Evolutionary conservation across 345 rosid genomes (phyloP).

Genomic region (Syzygium grande): DNA sequence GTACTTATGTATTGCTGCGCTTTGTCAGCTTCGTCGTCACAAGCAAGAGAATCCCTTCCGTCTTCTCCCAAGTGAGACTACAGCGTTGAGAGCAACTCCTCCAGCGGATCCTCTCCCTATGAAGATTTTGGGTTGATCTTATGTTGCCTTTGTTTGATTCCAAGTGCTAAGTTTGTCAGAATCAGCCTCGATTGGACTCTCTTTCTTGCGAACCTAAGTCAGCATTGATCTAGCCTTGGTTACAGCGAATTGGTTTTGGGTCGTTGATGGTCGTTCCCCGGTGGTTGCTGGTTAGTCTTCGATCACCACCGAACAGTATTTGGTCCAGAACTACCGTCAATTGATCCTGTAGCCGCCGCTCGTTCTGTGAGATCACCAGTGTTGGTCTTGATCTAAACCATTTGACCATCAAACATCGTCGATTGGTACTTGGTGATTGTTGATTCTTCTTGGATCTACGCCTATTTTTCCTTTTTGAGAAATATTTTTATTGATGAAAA

Average conservation of each 20-base stretch:
- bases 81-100: constrained; percentile 66
- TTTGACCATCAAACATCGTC: not conserved
- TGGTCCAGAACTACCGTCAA: not conserved
- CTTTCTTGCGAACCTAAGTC: not conserved
- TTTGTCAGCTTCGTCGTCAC: constrained; percentile 67
- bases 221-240: not conserved
- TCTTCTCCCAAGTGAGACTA: constrained; percentile 74
- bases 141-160: not conserved
- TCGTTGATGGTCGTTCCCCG: not conserved
- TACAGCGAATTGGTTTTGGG: not conserved
- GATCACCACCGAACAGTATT: not conserved
- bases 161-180: not conserved
- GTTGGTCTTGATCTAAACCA: not conserved
- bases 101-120: constrained; percentile 69
- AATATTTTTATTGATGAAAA: not conserved
- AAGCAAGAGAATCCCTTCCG: constrained; percentile 64
- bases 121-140: constrained; percentile 36
- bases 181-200: not conserved
- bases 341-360: not conserved
- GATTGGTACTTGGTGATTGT: not conserved
- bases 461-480: not conserved
- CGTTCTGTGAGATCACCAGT: not conserved
- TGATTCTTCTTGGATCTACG: not conserved
- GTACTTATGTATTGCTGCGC: not conserved
- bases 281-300: not conserved